Base-by-base conservation (phyloP, 129 eudicot genomes). In the Flaveria bidentis region DNA sequence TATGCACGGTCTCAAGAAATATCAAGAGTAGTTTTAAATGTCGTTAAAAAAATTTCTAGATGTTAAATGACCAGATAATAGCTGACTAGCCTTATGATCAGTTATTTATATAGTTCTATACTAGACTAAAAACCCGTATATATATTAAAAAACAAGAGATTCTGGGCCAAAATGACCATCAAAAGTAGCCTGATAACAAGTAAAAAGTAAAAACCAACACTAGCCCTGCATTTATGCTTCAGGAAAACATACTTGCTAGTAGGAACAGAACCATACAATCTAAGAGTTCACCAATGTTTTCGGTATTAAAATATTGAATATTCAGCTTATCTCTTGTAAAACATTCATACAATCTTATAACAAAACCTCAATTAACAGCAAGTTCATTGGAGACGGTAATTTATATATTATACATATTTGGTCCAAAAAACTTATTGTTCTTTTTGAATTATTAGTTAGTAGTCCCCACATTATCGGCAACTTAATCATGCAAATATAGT, bases 381-480 rank as follows among this genome's bases (percentile, higher is more conserved):
- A 47, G 72, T 64, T 67, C 63, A 36, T 75, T 22, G 30, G 60
- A 45, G 61, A 69, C 58, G 56, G 23, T 26, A 57, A 25, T 44
- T 51, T 66, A 44, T 45, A 57, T 44, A 55, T 58, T 51, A 67
- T 57, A 28, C 70, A 67, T 70, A 45, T 76, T 9, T 5, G 30
- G 20, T 20, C 22, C 30, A 78, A 30, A 44, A 45, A 78, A 17
- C 7, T 65, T 26, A 56, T 5, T 57, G 2, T 56, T 17, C 22
- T 36, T 26, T 68, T n/a, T 25, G 50, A 72, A 41, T 41, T 63
- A 75, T n/a, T 49, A 63, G 30, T 26, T 51, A 69, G 51, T 45
- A 69, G 75, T 42, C 82, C 70, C 63, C 25, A 69, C 71, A 69
- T 44, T 51, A 17, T 28, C 41, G 25, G 76, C 16, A 57, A 57